Evolutionary conservation across 306 rosid species (phyloP).

Genomic region (Pachyrhizus erosus): DNA sequence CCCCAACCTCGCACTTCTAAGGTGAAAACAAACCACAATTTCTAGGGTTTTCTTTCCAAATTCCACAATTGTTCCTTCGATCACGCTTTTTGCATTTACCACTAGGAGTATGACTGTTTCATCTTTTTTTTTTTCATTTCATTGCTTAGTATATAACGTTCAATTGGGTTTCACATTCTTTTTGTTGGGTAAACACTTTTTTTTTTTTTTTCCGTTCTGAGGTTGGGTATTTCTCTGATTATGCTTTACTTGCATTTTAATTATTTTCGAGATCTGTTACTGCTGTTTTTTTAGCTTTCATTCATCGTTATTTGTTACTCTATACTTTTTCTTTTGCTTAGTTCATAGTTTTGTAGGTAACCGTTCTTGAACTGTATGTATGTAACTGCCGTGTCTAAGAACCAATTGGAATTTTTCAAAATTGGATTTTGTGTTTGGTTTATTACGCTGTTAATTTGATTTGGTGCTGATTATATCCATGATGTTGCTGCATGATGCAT

Average conservation of each 20-base stretch:
- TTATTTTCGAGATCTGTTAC: conserved; percentile 34
- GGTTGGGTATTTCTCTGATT: background rate
- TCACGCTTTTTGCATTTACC: conserved; percentile 3
- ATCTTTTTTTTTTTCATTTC: conserved; percentile 5
- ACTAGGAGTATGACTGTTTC: conserved; percentile 3
- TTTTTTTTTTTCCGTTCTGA: too few relatives aligned
- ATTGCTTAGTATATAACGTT: background rate
- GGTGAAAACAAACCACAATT: conserved; percentile 9
- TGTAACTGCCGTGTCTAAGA: conserved; percentile 1
- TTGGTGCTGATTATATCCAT: background rate
- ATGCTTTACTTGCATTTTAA: background rate
- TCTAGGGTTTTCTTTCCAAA: conserved; percentile 41
- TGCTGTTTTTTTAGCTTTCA: conserved; percentile 13
- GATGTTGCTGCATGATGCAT: conserved; percentile 31
- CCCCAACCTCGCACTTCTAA: background rate
- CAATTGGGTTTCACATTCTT: conserved; percentile 31
- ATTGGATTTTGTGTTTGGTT: conserved; percentile 26
- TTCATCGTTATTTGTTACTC: background rate
- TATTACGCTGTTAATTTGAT: conserved; percentile 17
- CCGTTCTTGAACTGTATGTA: conserved; percentile 2
- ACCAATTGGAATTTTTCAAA: background rate
- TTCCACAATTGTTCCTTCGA: conserved; percentile 17
- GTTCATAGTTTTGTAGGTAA: background rate
- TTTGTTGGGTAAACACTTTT: background rate
- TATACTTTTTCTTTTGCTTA: background rate